Evolutionary conservation across 2,329 filamentous ascomycete species (phyloP).

Genomic region (Periconia sp.): DNA sequence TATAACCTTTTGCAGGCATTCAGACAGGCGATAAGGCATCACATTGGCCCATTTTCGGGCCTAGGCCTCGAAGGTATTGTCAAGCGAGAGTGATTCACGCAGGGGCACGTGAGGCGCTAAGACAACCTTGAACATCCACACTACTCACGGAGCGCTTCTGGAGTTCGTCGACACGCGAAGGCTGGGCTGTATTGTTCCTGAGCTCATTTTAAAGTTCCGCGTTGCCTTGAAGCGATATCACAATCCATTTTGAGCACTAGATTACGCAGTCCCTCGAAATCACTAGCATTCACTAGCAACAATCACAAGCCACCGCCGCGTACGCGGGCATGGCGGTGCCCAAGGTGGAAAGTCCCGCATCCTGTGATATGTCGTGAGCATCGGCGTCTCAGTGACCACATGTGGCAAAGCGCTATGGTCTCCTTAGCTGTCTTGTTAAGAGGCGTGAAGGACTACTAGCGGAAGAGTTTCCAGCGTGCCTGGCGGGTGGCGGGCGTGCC

Average conservation of each 20-base stretch:
- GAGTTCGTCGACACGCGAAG: too few species aligned
- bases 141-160: not conserved
- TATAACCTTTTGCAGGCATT: too few species aligned
- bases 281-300: too few species aligned
- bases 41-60: constrained; percentile 4
- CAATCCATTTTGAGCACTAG: not conserved
- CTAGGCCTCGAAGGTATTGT: not conserved
- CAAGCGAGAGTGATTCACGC: constrained; percentile 17
- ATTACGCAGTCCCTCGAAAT: not conserved
- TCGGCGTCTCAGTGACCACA: too few species aligned
- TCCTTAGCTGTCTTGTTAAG: too few species aligned
- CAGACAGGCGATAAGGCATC: too few species aligned
- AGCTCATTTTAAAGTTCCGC: too few species aligned
- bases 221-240: not conserved
- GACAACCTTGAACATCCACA: not conserved
- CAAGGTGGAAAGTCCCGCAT: too few species aligned
- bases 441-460: constrained; percentile 3
- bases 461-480: not conserved
- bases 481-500: constrained; percentile 10
- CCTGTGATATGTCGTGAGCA: too few species aligned
- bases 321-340: too few species aligned
- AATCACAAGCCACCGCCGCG: too few species aligned
- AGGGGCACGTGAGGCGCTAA: not conserved
- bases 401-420: too few species aligned
- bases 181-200: not conserved